phyloP scores from a whole-genome alignment of 2,329 filamentous ascomycete species.

The Phialophora tarda region DNA sequence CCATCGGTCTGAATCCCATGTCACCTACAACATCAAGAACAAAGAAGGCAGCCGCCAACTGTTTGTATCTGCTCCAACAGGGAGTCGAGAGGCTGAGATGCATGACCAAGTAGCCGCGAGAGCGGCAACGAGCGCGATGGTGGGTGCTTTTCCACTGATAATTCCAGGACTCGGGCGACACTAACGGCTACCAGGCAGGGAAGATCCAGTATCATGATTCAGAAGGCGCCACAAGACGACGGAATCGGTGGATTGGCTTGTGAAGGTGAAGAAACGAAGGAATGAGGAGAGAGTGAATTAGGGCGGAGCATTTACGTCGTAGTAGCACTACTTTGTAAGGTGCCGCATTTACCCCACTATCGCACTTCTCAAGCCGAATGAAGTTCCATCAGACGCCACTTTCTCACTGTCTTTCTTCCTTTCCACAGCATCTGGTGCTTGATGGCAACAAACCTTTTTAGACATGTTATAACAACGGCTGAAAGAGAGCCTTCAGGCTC shows the following conservation, averaged over 20 bases:
- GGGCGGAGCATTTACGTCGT: background rate
- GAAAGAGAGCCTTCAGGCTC: conserved; percentile 20
- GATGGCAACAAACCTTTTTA: conserved; percentile 24
- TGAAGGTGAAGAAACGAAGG: background rate
- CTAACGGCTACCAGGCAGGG: no score
- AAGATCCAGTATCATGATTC: no score
- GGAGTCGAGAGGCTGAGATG: no score
- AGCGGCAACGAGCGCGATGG: background rate
- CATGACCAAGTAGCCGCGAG: no score
- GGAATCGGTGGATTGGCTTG: background rate
- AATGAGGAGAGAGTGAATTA: background rate
- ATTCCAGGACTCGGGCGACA: no score
- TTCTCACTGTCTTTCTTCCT: background rate
- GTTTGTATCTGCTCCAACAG: no score
- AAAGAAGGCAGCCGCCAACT: background rate
- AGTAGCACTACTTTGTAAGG: background rate
- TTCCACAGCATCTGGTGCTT: conserved; percentile 4
- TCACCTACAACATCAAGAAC: background rate
- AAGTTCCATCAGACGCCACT: background rate
- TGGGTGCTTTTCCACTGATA: background rate
- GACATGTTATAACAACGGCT: conserved; percentile 23
- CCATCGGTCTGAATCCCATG: background rate
- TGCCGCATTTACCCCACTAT: background rate
- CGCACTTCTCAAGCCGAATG: background rate
- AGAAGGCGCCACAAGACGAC: background rate